These are phyloP conservation scores for Agrostemma githago DNA, from an alignment of 148 eudicot species.

Conservation along the genomic window DNA sequence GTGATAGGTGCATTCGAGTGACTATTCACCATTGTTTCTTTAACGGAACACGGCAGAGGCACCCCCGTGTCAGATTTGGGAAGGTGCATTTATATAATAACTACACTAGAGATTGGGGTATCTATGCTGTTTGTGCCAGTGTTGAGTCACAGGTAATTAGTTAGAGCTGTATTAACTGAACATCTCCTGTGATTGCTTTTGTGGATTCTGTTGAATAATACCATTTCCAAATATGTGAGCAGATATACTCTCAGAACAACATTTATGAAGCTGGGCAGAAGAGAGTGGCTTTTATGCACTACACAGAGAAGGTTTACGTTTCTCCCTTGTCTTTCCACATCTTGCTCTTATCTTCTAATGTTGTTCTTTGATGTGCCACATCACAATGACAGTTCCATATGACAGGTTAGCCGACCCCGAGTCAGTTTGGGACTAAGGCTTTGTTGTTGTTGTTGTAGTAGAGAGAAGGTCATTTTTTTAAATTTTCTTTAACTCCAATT, in stretches of 20 bases:
- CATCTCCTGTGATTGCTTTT: background rate
- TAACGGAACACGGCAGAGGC: constrained; percentile 86
- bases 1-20: constrained; percentile 72
- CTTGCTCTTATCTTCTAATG: background rate
- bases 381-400: constrained; percentile 2
- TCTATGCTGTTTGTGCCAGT: constrained; percentile 89
- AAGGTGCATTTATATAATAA: constrained; percentile 92
- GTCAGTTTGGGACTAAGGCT: constrained; percentile 15
- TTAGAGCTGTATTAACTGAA: background rate
- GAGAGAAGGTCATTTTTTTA: constrained; percentile 2
- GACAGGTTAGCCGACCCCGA: constrained; percentile 17
- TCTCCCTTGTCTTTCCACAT: background rate
- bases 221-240: constrained; percentile 14
- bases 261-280: constrained; percentile 86
- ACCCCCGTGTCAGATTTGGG: constrained; percentile 82
- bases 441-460: constrained; percentile 12
- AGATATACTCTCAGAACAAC: constrained; percentile 91
- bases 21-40: constrained; percentile 92
- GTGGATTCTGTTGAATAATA: background rate
- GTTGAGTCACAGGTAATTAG: constrained; percentile 80
- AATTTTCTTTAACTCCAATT: background rate
- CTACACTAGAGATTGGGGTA: constrained; percentile 85
- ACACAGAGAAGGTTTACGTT: constrained; percentile 70
- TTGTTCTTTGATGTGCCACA: background rate
- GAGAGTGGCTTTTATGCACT: constrained; percentile 66